Evolutionary conservation across 129 eudicot species (phyloP).

Genomic region (Cynara cardunculus): DNA sequence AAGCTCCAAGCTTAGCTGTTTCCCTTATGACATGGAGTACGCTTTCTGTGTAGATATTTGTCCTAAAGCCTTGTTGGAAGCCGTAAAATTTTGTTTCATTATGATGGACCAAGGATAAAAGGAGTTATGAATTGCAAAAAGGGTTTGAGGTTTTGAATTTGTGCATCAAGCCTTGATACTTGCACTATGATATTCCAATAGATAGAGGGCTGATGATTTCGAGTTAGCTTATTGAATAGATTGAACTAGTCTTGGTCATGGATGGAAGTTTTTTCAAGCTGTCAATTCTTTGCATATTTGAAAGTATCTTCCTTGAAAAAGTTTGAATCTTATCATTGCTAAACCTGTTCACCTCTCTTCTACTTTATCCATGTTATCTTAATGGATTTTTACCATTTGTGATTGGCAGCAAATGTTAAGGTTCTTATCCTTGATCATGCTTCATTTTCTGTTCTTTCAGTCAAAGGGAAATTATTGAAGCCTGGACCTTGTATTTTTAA

Average conservation of each 20-base stretch:
- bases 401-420: not conserved
- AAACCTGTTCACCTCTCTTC: slow-evolving; percentile 2
- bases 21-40: too few species aligned
- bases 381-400: not conserved
- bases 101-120: not conserved
- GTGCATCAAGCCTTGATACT: not conserved
- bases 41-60: not conserved
- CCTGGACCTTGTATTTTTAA: slow-evolving; percentile 35
- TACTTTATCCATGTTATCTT: not conserved
- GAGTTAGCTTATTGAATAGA: not conserved
- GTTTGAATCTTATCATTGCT: too few species aligned
- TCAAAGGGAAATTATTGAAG: slow-evolving; percentile 22
- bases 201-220: not conserved
- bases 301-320: too few species aligned
- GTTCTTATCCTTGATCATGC: slow-evolving; percentile 5
- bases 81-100: not conserved
- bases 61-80: not conserved
- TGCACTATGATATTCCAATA: not conserved
- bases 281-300: too few species aligned
- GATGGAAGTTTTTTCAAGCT: too few species aligned
- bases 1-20: not conserved
- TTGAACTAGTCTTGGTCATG: too few species aligned
- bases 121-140: not conserved
- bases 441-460: slow-evolving; percentile 29
- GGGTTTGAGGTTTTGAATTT: not conserved